Base-by-base conservation (phyloP, 1,284 basidiomycete species). In the Ceraceosorus bombacis region DNA sequence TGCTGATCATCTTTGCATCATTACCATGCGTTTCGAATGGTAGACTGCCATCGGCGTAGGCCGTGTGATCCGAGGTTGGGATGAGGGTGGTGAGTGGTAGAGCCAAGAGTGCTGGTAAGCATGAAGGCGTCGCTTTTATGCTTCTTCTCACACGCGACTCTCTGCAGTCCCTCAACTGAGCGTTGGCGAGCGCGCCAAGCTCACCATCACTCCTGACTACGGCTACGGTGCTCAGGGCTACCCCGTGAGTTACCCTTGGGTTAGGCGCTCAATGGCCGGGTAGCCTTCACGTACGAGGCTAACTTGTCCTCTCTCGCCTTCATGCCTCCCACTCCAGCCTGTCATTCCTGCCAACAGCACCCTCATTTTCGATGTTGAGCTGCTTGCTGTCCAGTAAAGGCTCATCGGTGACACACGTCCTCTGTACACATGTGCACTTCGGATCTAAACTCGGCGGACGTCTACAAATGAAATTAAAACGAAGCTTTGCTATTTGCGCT, bases 41-140 rank as follows among this genome's bases (percentile, higher is more conserved):
- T 40, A 46, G 38, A 54, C 49, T 8, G 13, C 41, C 12, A 66
- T 75, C 41, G 73, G 73, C 43, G 72, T 74, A 0, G 72, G 79
- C 37, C 77, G 66, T n/a, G 79, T 80, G 48, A 78, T 79, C 64
- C 70, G 73, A 57, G 78, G 74, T 48, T 80, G 79, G 79, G 79
- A 79, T 63, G 75, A 80, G 68, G 79, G 79, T 54, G 78, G 43
- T 46, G 43, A 10, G 43, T 46, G 27, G 27, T 27, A 3, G 27
- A 27, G 27, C 27, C 27, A 27, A 27, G 27, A 27, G 27, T 27
- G 27, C 27, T 27, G 27, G 27, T 3, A 1, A 27, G 27, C 27
- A 3, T 27, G 27, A 27, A 27, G 27, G 13, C 37, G 13, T 52
- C 15, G 37, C 38, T 41, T 2, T 10, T n/a, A 41, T 10, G 69